Percentiles rank a stretch among this genome's conserved stretches.
These are phyloP conservation scores for Aspergillus baeticus DNA, from an alignment of 495 filamentous ascomycete genomes.

Conservation along the genomic window DNA sequence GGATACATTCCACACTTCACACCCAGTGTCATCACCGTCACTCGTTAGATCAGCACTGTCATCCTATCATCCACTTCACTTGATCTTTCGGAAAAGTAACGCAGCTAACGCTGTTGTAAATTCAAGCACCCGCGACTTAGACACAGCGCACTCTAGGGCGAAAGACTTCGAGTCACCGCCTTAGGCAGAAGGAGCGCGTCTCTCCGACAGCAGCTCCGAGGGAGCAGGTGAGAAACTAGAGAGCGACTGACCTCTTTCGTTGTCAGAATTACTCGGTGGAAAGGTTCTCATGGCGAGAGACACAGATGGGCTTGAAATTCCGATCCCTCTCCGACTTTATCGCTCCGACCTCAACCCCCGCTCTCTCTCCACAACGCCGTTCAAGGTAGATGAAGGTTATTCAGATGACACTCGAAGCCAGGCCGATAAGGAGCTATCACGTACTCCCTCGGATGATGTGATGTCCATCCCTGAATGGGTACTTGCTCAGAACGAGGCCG, in stretches of 20 bases:
- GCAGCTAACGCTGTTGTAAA: no score
- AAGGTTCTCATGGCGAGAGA: slow-evolving; percentile 33
- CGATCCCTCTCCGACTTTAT: slow-evolving; percentile 20
- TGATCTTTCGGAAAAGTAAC: no score
- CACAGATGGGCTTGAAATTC: slow-evolving; percentile 16
- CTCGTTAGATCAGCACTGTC: no score
- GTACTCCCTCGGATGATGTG: slow-evolving; percentile 32
- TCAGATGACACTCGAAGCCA: slow-evolving; percentile 63
- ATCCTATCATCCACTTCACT: no score
- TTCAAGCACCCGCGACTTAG: no score
- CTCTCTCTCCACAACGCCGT: slow-evolving; percentile 40
- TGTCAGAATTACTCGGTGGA: background rate
- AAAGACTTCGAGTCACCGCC: background rate
- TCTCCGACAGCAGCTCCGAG: background rate
- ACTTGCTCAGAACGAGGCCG: slow-evolving; percentile 49
- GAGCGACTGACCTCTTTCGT: background rate
- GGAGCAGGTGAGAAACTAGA: background rate
- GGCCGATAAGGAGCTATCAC: slow-evolving; percentile 43
- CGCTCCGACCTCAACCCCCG: slow-evolving; percentile 27
- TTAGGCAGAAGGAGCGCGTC: slow-evolving; percentile 8
- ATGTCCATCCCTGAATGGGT: slow-evolving; percentile 53
- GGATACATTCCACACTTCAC: no score
- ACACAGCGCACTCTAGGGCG: no score
- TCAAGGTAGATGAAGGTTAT: slow-evolving; percentile 64
- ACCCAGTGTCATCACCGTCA: no score